Conservation (phyloP, 2,329 filamentous ascomycete species). For the Eurotiales sp. region DNA sequence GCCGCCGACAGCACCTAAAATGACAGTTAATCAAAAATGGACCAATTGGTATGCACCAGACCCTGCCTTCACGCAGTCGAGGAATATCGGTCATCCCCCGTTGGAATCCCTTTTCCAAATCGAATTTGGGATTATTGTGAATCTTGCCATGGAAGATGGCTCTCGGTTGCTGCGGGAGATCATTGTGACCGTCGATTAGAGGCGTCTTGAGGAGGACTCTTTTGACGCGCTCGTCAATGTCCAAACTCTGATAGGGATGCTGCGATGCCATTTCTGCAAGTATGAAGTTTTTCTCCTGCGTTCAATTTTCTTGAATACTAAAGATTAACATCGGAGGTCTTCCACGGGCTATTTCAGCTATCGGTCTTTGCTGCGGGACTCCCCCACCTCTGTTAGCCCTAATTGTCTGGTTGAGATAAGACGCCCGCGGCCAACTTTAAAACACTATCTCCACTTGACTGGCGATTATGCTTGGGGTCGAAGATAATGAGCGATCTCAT, state of each 20-base stretch:
- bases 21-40: background rate
- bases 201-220: background rate
- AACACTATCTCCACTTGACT: too few relatives aligned
- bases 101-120: background rate
- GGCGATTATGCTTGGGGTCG: too few relatives aligned
- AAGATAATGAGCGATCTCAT: too few relatives aligned
- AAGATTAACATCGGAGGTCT: too few relatives aligned
- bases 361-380: too few relatives aligned
- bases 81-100: background rate
- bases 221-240: background rate
- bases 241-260: background rate
- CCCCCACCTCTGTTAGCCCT: too few relatives aligned
- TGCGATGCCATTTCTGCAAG: background rate
- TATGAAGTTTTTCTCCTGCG: background rate
- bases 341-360: too few relatives aligned
- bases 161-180: background rate
- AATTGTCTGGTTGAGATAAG: too few relatives aligned
- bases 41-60: too few relatives aligned
- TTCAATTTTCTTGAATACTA: too few relatives aligned
- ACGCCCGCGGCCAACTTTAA: too few relatives aligned
- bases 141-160: background rate
- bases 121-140: background rate
- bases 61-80: background rate
- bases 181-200: background rate
- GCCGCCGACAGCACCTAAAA: background rate